Percentiles rank a stretch among this genome's conserved stretches.
These are phyloP conservation scores for Orobanche coerulescens DNA, from an alignment of 257 asterid species.

Conservation along the genomic window DNA sequence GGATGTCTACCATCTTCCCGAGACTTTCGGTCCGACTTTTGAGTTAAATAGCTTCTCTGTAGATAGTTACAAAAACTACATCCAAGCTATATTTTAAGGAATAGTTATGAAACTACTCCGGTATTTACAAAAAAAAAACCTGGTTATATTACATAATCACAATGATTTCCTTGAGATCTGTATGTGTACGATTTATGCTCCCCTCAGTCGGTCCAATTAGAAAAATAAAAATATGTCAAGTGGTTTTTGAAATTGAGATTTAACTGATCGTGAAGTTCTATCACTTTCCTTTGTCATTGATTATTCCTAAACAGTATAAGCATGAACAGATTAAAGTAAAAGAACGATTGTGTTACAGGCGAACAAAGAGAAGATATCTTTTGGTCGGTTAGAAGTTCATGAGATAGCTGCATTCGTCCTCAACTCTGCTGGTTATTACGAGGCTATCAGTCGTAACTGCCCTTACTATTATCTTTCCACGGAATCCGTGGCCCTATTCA, in stretches of 20 bases:
- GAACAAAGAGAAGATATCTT: slow-evolving; percentile 88
- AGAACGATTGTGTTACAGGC: slow-evolving; percentile 37
- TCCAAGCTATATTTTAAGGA: neutral
- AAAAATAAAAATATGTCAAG: neutral
- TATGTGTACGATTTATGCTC: neutral
- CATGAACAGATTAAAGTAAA: neutral
- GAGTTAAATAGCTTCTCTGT: no score
- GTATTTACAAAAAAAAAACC: neutral
- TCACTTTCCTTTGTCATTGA: neutral
- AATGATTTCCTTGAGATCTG: neutral
- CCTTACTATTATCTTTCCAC: slow-evolving; percentile 76
- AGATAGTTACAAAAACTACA: no score
- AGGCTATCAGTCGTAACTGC: slow-evolving; percentile 75
- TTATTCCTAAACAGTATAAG: neutral
- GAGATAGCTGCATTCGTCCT: slow-evolving; percentile 89
- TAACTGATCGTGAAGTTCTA: neutral
- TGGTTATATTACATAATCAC: neutral
- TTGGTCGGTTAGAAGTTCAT: slow-evolving; percentile 70
- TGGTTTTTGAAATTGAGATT: neutral
- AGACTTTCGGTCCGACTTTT: no score
- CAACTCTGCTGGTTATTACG: slow-evolving; percentile 65
- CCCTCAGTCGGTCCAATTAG: neutral
- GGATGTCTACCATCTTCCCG: no score
- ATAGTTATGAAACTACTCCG: neutral
- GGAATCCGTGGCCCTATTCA: slow-evolving; percentile 80